Base-by-base conservation (phyloP, 371 early-diverging fungal genomes). In the Neoconidiobolus thromboides region DNA sequence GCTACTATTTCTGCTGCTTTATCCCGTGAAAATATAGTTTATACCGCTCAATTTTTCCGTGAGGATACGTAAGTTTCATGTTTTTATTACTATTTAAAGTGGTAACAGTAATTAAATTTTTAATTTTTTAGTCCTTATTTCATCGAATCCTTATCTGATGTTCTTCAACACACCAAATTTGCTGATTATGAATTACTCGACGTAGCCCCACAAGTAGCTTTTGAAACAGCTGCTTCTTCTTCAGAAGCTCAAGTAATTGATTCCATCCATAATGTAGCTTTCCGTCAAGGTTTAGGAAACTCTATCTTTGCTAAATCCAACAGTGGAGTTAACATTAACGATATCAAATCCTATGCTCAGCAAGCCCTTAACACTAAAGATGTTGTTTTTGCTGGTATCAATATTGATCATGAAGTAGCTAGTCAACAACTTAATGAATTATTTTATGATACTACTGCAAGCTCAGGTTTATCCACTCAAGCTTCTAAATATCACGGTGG, bases 241-340 rank as follows among this genome's bases (percentile, higher is more conserved):
- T 63, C 78, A 43, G 76, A 79, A 68, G 77, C 91, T 52, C 76
- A 76, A 47, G 83, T 83, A 52, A 62, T 88, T 38, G 93, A 94
- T 67, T 77, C 79, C 44, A 77, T 88, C 64, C 96, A 96, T 76
- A 77, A 73, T 62, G 83, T 81, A 46, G 95, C 94, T 49, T 96
- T 92, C 87, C 89, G 94, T 68, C 69, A 68, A 64, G 97, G 97
- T 43, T 84, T 96, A 65, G 97, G 95, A 59, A 92, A 94, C 86
- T 81, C 94, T 37, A 72, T 93, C 61, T 93, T 83, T 68, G 92
- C 90, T 58, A 68, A 76, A 63, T 68, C 78, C 37, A 72, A 71
- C 61, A 61, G 75, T 66, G 75, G 76, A n/a, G 70, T 82, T 58
- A 65, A 63, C 59, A 76, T 73, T 56, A 76, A 78, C 42, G 74